Evolutionary conservation across 495 filamentous ascomycete species (phyloP), one percentile per base, ranked within the genome.

Genomic region (Chaetomidium leptoderma): DNA sequence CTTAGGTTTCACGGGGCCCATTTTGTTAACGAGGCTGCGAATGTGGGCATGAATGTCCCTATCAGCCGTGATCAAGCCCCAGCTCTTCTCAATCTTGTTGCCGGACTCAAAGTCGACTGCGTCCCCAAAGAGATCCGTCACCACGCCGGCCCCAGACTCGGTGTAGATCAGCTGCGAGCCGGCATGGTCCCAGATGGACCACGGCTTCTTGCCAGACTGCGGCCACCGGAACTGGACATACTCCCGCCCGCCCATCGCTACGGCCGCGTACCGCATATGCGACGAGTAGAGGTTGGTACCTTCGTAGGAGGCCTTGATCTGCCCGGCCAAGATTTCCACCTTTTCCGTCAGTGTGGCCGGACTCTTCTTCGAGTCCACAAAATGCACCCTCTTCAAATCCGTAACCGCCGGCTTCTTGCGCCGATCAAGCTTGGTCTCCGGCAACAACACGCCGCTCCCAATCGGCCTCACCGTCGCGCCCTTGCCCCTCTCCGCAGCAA

Each of bases 111-210:
- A 70, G 45, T 77, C 70, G 1, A 79, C 69, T 3, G 58, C 56
- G 47, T 71, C 71, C 6, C 80, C 75, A 8, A 75, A 59, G 36
- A 85, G 58, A 58, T 86, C 82, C 7, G 76, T 83, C 10, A 86
- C 72, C 30, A 70, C 72, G 36, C 77, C 79, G 0, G 35, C 45
- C 0, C 83, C 83, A 0, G 80, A 68, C 65, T 86, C 83, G 60
- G 76, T 66, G 57, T 76, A 82, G 51, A 86, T 76, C 26, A 86
- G 65, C 74, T 82, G 78, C 4, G 80, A 78, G 6, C 82, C 83
- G 0, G 77, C 78, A 65, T 86, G 83, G 58, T 86, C 83, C 82
- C 82, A 85, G 27, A 82, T 72, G 54, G 76, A 78, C 54, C 56
- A 63, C 2, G 44, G 16, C 21, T 47, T 45, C 11, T 50, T 40